Evolutionary conservation across 2,329 filamentous ascomycete species (phyloP).

Genomic region (Nemania sp.): DNA sequence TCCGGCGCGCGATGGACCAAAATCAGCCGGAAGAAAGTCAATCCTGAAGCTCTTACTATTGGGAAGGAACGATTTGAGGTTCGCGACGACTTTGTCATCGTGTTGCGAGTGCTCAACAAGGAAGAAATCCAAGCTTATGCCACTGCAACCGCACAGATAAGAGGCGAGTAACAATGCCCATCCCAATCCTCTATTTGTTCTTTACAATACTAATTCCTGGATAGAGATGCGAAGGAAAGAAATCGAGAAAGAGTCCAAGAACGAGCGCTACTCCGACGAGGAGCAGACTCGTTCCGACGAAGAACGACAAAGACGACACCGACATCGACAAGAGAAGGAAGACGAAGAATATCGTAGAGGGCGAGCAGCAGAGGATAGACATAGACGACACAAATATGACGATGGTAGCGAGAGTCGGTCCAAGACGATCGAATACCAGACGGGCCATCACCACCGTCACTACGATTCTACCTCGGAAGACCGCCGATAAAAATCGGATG

Average conservation of each 20-base stretch:
- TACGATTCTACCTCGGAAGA: constrained; percentile 28
- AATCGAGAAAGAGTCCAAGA: constrained; percentile 39
- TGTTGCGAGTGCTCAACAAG: constrained; percentile 81
- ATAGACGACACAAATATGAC: constrained; percentile 32
- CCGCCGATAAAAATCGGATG: constrained; percentile 11
- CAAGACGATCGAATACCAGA: constrained; percentile 36
- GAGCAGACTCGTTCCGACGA: constrained; percentile 39
- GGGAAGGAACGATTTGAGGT: constrained; percentile 93
- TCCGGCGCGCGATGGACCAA: constrained; percentile 89
- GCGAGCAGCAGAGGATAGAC: constrained; percentile 32
- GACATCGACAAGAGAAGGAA: constrained; percentile 37
- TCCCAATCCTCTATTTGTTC: background rate
- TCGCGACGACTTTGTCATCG: constrained; percentile 90
- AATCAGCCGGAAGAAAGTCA: constrained; percentile 85
- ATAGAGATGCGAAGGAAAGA: constrained; percentile 48
- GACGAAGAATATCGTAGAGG: constrained; percentile 38
- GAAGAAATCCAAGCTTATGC: constrained; percentile 91
- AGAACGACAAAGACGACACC: constrained; percentile 36
- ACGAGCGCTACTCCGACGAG: constrained; percentile 30
- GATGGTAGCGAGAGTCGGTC: constrained; percentile 32
- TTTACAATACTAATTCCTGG: constrained; percentile 26
- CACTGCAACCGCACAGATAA: constrained; percentile 75
- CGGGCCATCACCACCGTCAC: constrained; percentile 27
- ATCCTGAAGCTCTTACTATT: constrained; percentile 81
- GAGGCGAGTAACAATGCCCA: constrained; percentile 63